Evolutionary conservation across 495 filamentous ascomycete species (phyloP).

Genomic region (Xylaria cubensis): DNA sequence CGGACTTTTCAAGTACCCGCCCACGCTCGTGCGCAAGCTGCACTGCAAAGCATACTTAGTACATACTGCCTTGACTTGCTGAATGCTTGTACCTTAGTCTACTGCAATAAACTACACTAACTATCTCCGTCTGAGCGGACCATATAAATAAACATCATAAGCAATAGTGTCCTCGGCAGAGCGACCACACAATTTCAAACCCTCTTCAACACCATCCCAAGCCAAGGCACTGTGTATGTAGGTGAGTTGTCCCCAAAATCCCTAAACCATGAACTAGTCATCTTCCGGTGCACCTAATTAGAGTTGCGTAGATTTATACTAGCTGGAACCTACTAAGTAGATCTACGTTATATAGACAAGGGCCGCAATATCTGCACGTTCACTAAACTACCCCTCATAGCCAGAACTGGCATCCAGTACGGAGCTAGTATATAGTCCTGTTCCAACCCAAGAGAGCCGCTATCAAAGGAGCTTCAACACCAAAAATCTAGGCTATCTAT

Average conservation of each 20-base stretch:
- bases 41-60: background rate
- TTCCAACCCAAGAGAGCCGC: background rate
- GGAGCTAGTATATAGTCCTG: background rate
- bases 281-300: background rate
- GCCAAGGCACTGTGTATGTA: background rate
- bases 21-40: background rate
- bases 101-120: background rate
- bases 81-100: background rate
- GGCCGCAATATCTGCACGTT: background rate
- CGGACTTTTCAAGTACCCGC: background rate
- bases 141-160: background rate
- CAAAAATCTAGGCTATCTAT: background rate
- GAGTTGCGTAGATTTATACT: background rate
- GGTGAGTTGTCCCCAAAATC: background rate
- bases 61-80: too few species aligned
- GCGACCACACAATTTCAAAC: background rate
- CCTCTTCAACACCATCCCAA: background rate
- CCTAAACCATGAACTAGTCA: background rate
- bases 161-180: background rate
- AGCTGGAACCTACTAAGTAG: background rate
- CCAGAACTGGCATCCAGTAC: background rate
- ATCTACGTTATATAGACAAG: background rate
- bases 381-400: background rate
- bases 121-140: background rate
- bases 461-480: background rate